Percentiles rank a stretch among this genome's conserved stretches.
Evolutionary conservation across 495 filamentous ascomycete species (phyloP).

Genomic region (Penicillium goetzii): DNA sequence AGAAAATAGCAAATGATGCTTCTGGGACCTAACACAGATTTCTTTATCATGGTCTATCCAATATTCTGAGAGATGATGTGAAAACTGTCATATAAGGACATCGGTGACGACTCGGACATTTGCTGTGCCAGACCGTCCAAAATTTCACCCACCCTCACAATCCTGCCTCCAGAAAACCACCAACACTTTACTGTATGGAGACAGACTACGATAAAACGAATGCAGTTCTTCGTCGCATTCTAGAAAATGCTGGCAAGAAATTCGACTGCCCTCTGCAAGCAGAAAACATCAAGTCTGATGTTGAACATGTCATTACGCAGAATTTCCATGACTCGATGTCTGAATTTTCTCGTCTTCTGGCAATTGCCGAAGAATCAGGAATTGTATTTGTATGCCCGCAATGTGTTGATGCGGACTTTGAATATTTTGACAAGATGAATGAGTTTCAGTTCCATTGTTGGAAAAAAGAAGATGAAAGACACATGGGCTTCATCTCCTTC

Average conservation of each 20-base stretch:
- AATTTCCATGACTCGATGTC: neutral
- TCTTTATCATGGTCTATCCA: neutral
- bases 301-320: neutral
- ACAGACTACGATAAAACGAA: neutral
- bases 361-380: neutral
- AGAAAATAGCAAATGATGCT: neutral
- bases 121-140: neutral
- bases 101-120: conserved; percentile 1
- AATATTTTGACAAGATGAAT: conserved; percentile 1
- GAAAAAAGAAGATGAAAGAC: neutral
- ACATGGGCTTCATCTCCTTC: conserved; percentile 1
- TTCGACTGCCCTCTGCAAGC: neutral
- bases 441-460: neutral
- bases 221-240: conserved; percentile 4
- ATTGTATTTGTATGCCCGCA: neutral
- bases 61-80: neutral
- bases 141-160: conserved; percentile 3
- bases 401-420: neutral
- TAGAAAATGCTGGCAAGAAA: neutral
- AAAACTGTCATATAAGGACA: too few relatives aligned
- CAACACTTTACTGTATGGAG: neutral
- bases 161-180: neutral
- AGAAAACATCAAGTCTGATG: neutral
- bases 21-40: neutral
- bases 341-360: neutral